These are phyloP conservation scores for Fusarium coicis DNA, from an alignment of 2,329 filamentous ascomycete genomes.

Conservation along the genomic window DNA sequence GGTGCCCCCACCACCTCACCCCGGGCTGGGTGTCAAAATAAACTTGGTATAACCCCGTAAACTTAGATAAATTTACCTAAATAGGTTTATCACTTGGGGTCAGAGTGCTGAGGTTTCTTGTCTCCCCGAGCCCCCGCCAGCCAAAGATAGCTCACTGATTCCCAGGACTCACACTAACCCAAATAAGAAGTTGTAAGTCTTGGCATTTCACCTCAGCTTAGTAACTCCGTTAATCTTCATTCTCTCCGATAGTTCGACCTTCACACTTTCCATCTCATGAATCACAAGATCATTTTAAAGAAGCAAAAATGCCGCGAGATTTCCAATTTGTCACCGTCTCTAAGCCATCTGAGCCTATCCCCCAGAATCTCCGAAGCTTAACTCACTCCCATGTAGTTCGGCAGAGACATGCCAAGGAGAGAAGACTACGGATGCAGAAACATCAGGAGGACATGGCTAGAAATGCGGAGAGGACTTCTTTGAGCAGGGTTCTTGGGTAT, in stretches of 20 bases:
- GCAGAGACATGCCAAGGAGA: conserved; percentile 14
- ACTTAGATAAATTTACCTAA: no score
- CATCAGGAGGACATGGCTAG: neutral
- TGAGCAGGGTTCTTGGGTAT: neutral
- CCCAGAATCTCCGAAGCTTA: neutral
- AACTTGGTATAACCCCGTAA: no score
- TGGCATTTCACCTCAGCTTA: neutral
- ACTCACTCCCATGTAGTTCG: conserved; percentile 4
- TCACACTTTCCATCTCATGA: neutral
- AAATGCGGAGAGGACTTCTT: neutral
- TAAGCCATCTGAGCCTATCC: neutral
- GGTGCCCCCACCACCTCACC: neutral
- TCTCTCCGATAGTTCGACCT: neutral
- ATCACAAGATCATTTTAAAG: neutral
- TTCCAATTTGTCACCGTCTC: conserved; percentile 15
- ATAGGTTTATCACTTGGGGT: no score
- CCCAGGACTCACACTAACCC: neutral
- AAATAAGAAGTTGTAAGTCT: neutral
- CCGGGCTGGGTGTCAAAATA: no score
- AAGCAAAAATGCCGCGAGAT: neutral
- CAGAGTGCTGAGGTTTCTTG: no score
- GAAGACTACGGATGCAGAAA: neutral
- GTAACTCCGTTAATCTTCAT: neutral
- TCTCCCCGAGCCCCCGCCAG: neutral
- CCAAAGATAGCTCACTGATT: neutral